These are phyloP conservation scores for Beauveria sp. DNA, from an alignment of 2,329 filamentous ascomycete species.

Conservation along the genomic window DNA sequence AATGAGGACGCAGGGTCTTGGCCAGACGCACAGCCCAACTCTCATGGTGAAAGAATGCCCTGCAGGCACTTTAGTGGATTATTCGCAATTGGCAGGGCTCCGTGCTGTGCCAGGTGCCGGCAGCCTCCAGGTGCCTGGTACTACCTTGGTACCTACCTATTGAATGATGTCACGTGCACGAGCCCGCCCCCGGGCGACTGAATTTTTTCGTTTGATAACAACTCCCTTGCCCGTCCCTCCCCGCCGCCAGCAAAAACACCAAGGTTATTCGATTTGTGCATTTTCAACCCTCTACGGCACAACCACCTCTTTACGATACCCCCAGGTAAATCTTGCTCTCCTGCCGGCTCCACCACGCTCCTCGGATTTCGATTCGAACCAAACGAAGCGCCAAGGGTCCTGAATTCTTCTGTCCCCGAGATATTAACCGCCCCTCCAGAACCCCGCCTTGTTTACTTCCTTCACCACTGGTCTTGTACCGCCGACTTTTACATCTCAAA, in stretches of 20 bases:
- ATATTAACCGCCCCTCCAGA: constrained; percentile 28
- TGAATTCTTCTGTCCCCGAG: background rate
- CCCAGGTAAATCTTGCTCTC: constrained; percentile 4
- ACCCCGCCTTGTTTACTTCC: constrained; percentile 42
- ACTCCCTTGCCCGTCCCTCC: constrained; percentile 29
- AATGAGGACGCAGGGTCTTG: background rate
- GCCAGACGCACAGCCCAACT: background rate
- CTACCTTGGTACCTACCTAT: background rate
- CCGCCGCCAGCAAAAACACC: constrained; percentile 36
- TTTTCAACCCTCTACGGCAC: constrained; percentile 28
- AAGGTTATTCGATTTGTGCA: constrained; percentile 27
- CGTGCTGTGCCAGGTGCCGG: background rate
- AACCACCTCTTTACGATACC: constrained; percentile 18
- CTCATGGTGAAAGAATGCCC: background rate
- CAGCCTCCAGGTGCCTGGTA: background rate
- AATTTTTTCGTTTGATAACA: constrained; percentile 35
- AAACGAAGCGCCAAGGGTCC: background rate
- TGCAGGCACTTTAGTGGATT: background rate
- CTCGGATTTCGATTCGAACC: constrained; percentile 5
- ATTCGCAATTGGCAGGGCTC: background rate
- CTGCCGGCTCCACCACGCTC: constrained; percentile 14
- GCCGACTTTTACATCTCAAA: constrained; percentile 24
- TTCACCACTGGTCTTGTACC: constrained; percentile 20
- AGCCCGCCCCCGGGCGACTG: constrained; percentile 26
- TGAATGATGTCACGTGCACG: constrained; percentile 26